These are phyloP conservation scores for Xylaria sp. DNA, from an alignment of 2,329 filamentous ascomycete genomes.

Conservation along the genomic window DNA sequence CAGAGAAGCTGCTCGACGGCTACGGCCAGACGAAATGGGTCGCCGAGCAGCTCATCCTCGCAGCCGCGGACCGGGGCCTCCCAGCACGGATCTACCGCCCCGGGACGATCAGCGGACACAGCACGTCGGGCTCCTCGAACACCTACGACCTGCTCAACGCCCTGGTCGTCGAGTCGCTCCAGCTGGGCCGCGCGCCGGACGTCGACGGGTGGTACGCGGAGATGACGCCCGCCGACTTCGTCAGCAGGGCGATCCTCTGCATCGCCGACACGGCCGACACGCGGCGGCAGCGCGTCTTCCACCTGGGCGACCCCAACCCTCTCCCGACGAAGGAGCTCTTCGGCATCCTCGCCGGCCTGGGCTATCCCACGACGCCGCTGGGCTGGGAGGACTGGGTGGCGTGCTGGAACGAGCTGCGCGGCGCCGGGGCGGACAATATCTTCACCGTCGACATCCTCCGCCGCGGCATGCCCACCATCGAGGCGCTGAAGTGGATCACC, in stretches of 20 bases:
- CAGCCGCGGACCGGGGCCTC: conserved; percentile 71
- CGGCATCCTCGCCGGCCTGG: conserved; percentile 65
- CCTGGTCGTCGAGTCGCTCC: conserved; percentile 76
- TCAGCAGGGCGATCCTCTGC: conserved; percentile 74
- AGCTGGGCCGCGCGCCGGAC: conserved; percentile 71
- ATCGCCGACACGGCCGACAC: conserved; percentile 68
- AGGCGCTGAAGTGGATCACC: conserved; percentile 72
- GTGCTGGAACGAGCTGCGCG: conserved; percentile 74
- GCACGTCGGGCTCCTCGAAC: conserved; percentile 74
- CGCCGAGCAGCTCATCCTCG: conserved; percentile 74
- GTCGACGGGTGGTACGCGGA: conserved; percentile 78
- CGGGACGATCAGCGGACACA: conserved; percentile 81
- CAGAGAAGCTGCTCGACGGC: conserved; percentile 70
- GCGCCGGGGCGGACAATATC: conserved; percentile 67
- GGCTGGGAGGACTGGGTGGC: conserved; percentile 76
- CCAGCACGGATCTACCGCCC: conserved; percentile 74
- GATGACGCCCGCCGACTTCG: conserved; percentile 85
- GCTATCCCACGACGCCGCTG: conserved; percentile 71
- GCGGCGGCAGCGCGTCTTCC: conserved; percentile 70
- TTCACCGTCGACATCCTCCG: conserved; percentile 82
- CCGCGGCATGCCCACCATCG: conserved; percentile 78
- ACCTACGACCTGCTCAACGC: conserved; percentile 80
- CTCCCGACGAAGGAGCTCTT: conserved; percentile 71
- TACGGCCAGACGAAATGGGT: conserved; percentile 86
- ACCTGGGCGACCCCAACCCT: conserved; percentile 75